Evolutionary conservation across 2,329 filamentous ascomycete genomes (phyloP), one percentile per base, ranked within the genome.

Genomic region (Onygenales sp.): DNA sequence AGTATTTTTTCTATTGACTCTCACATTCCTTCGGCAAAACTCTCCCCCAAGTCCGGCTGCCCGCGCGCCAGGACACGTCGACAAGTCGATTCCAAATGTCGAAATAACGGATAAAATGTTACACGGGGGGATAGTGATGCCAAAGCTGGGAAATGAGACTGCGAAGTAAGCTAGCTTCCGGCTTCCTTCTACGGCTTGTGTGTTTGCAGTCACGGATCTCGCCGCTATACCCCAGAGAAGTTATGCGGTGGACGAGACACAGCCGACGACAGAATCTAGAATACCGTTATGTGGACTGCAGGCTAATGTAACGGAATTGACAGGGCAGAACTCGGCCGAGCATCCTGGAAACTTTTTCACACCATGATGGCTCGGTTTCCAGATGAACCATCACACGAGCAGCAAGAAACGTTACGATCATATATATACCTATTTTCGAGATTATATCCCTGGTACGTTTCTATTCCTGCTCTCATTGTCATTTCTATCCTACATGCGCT

Each of bases 301-400:
- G 51, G 54, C 40, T 48, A 45, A 43, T 14, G 14, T 17, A 11
- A 32, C 4, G 37, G 14, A 27, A 32, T 42, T 42, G n/a, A 48
- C 54, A 80, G 77, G 67, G 82, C 79, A 56, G 82, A 85, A 67
- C 73, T 85, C 32, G 82, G 82, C 56, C 77, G 82, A 56, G 79
- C 82, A 53, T 78, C 81, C 37, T 85, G 82, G 82, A 83, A 83
- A 62, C 75, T 83, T 58, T 75, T 85, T 58, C 82, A 85, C 65
- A 85, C 82, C 14, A 82, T 82, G 55, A 83, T 85, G 72, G 81
- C 80, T 51, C 76, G 81, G 58, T 85, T 83, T 63, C 82, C 82
- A 10, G 81, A 84, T 61, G 76, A 78, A 55, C 82, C 82, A 2
- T 80, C 77, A 0, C 66, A 72, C 21, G 82, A 85, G 52, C 81